Evolutionary conservation across 2,329 filamentous ascomycete species (phyloP).

Genomic region (Rachicladosporium sp.): DNA sequence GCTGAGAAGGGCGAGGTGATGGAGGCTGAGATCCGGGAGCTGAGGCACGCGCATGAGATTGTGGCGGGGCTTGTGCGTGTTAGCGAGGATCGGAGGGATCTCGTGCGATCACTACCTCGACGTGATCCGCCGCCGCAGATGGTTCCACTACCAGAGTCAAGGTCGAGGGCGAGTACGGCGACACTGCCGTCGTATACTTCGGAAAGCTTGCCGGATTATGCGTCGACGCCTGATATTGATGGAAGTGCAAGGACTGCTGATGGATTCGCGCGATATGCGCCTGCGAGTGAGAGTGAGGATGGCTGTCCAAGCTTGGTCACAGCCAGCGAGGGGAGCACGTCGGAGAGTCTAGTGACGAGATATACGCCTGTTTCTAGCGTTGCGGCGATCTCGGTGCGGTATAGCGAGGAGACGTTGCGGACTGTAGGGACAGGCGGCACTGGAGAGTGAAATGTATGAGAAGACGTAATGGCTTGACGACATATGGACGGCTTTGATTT

Average conservation of each 20-base stretch:
- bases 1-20: constrained; percentile 31
- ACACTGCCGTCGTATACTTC: constrained; percentile 24
- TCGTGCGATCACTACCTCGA: constrained; percentile 2
- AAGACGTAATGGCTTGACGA: no score
- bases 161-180: constrained; percentile 20
- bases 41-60: constrained; percentile 41
- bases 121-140: constrained; percentile 15
- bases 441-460: no score
- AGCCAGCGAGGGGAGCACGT: constrained; percentile 6
- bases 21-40: constrained; percentile 38
- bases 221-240: constrained; percentile 22
- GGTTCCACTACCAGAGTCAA: constrained; percentile 16
- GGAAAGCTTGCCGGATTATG: constrained; percentile 34
- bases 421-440: constrained; percentile 7
- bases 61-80: constrained; percentile 27
- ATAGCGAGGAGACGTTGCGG: constrained; percentile 28
- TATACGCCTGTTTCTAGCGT: constrained; percentile 30
- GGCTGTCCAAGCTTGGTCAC: background rate
- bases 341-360: constrained; percentile 10
- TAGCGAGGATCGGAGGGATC: constrained; percentile 21
- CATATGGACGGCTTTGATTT: no score
- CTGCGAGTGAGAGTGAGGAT: constrained; percentile 11
- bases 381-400: constrained; percentile 27
- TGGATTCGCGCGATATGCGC: constrained; percentile 29
- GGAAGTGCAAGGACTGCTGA: constrained; percentile 25